A percentile compares a stretch with the other conserved stretches of the same genome.
phyloP scores from a whole-genome alignment of 208 protist species.

The Trypanosoma caninum region DNA sequence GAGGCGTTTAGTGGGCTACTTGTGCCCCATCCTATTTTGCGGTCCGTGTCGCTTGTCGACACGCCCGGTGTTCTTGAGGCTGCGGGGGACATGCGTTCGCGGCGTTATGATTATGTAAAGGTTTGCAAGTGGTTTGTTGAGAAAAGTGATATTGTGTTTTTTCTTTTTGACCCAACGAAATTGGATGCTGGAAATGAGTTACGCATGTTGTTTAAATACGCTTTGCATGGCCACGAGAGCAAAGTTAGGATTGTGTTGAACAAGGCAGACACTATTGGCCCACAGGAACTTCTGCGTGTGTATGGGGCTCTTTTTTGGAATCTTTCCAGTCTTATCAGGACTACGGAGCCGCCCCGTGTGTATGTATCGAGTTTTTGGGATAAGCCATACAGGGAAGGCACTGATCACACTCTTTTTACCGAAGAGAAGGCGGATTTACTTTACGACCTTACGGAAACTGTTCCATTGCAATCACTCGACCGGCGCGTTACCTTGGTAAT shows the following conservation, averaged over 20 bases:
- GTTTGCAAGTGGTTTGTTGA: constrained; percentile 93
- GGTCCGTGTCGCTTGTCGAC: constrained; percentile 95
- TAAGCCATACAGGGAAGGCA: constrained; percentile 70
- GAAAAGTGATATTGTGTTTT: constrained; percentile 93
- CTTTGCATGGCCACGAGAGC: constrained; percentile 87
- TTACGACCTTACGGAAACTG: constrained; percentile 72
- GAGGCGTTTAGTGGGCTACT: constrained; percentile 85
- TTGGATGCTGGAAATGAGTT: constrained; percentile 89
- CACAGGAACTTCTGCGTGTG: constrained; percentile 96
- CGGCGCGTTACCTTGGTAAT: constrained; percentile 90
- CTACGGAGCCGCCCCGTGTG: constrained; percentile 95
- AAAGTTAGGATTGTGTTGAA: constrained; percentile 97
- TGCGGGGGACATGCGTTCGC: constrained; percentile 57
- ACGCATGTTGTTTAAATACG: constrained; percentile 56
- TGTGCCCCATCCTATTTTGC: constrained; percentile 79
- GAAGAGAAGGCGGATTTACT: constrained; percentile 87
- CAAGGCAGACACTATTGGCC: constrained; percentile 93
- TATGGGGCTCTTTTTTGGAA: constrained; percentile 98
- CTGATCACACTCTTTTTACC: constrained; percentile 82
- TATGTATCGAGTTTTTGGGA: constrained; percentile 97
- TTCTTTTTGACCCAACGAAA: constrained; percentile 98
- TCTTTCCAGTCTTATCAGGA: constrained; percentile 92
- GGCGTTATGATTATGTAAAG: constrained; percentile 75
- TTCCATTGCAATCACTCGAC: constrained; percentile 87
- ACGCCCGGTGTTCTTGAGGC: constrained; percentile 96